Percentiles rank a stretch among this genome's conserved stretches.
phyloP scores from a whole-genome alignment of 768 basidiomycete species.

The Pleurotus pulmonarius region DNA sequence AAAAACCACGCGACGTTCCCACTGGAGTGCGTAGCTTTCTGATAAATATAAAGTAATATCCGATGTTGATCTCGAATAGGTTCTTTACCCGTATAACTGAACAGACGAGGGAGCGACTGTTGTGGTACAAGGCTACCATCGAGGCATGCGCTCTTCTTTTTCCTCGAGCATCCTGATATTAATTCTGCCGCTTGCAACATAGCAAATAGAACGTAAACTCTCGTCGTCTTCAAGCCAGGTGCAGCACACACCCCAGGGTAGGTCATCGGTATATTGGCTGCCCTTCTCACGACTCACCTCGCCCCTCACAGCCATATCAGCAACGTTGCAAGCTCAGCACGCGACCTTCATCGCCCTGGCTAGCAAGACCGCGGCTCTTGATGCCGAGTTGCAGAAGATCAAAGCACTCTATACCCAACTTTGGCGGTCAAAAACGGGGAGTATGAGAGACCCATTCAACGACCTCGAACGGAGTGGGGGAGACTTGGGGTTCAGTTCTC shows the following conservation, averaged over 20 bases:
- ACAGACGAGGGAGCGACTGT: constrained; percentile 67
- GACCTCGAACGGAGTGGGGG: constrained; percentile 32
- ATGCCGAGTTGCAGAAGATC: constrained; percentile 73
- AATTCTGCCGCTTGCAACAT: not conserved
- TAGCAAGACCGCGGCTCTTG: constrained; percentile 67
- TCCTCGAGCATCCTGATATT: not conserved
- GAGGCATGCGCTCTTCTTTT: constrained; percentile 43
- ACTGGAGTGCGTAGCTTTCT: constrained; percentile 53
- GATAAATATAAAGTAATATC: constrained; percentile 5
- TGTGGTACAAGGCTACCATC: constrained; percentile 79
- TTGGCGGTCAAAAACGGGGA: constrained; percentile 78
- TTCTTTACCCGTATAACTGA: constrained; percentile 71
- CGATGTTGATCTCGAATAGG: constrained; percentile 27
- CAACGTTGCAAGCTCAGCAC: constrained; percentile 80
- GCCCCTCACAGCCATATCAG: constrained; percentile 52
- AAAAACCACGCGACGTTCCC: constrained; percentile 83
- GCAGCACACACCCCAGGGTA: constrained; percentile 76
- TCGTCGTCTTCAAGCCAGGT: constrained; percentile 60
- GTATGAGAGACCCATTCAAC: constrained; percentile 80
- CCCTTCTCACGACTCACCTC: not conserved
- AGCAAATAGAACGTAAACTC: constrained; percentile 85
- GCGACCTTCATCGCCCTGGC: constrained; percentile 74
- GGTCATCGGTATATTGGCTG: constrained; percentile 4
- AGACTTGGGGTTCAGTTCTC: constrained; percentile 40
- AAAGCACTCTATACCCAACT: constrained; percentile 72